Percentiles rank a stretch among this genome's conserved stretches.
phyloP scores from a whole-genome alignment of 2,329 filamentous ascomycete species.

The Penicillium hordei region DNA sequence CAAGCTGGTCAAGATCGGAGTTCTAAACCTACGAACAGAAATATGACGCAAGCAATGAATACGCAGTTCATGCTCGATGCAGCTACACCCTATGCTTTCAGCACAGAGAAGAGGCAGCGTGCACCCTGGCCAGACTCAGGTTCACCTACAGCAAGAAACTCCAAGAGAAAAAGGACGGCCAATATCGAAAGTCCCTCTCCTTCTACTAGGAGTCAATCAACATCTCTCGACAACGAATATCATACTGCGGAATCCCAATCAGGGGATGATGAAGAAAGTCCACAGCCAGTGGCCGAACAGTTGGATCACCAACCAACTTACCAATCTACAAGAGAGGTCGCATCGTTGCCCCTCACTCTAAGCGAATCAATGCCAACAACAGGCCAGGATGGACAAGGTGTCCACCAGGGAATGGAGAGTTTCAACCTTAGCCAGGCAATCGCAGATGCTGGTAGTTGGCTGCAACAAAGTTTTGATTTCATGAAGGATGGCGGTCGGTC shows the following conservation, averaged over 20 bases:
- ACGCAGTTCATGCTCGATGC: constrained; percentile 45
- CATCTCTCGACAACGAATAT: constrained; percentile 3
- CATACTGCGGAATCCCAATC: constrained; percentile 10
- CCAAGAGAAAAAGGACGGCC: not conserved
- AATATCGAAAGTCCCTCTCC: not conserved
- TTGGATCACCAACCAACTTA: constrained; percentile 1
- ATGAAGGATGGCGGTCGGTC: constrained; percentile 34
- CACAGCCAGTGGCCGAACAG: not conserved
- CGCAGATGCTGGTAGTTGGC: constrained; percentile 47
- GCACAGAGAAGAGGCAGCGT: constrained; percentile 29
- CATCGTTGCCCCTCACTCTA: constrained; percentile 33
- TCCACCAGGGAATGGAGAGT: constrained; percentile 30
- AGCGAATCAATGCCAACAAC: constrained; percentile 35
- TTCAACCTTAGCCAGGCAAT: constrained; percentile 48
- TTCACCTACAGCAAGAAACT: not conserved
- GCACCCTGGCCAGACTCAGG: constrained; percentile 7
- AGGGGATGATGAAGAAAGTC: not conserved
- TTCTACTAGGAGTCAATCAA: not conserved
- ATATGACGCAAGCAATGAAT: constrained; percentile 31
- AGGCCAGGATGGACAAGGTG: constrained; percentile 39
- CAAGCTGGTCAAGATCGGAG: not conserved
- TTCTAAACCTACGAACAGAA: constrained; percentile 13
- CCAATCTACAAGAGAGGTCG: constrained; percentile 10
- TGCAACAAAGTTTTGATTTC: constrained; percentile 47
- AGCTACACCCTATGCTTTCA: constrained; percentile 41